Conservation (phyloP, 148 eudicot genomes). For the Limonium bicolor region DNA sequence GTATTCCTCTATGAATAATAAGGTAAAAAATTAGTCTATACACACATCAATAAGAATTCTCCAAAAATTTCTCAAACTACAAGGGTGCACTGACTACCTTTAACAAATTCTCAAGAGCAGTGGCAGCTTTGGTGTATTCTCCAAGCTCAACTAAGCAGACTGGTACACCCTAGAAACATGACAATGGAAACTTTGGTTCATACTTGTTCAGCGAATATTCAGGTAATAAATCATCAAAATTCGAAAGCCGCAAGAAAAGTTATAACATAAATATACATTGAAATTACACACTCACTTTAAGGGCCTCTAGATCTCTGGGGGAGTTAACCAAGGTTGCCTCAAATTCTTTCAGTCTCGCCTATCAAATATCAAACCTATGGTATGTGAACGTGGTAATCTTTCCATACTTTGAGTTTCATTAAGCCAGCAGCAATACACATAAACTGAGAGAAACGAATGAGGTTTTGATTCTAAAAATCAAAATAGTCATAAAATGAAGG, state of each 20-base stretch:
- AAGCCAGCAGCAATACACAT: too few species aligned
- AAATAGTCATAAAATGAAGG: too few species aligned
- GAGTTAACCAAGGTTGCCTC: conserved; percentile 49
- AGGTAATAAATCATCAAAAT: background rate
- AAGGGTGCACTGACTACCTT: conserved; percentile 58
- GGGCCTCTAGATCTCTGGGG: conserved; percentile 60
- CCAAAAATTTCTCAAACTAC: too few species aligned
- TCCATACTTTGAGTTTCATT: too few species aligned
- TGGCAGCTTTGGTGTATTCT: conserved; percentile 52
- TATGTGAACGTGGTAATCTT: too few species aligned
- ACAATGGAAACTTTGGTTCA: background rate
- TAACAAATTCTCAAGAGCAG: conserved; percentile 62
- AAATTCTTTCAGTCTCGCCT: conserved; percentile 65
- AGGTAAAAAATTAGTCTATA: too few species aligned
- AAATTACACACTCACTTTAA: conserved; percentile 53
- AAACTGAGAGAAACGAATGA: too few species aligned
- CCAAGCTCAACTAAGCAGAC: conserved; percentile 73
- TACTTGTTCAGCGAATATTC: too few species aligned
- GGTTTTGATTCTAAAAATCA: too few species aligned
- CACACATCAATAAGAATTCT: too few species aligned
- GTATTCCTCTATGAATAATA: too few species aligned
- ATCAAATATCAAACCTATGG: conserved; percentile 25
- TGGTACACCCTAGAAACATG: conserved; percentile 60
- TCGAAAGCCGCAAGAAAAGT: background rate
- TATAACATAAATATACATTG: background rate